These are phyloP conservation scores for Tylopilus sp. DNA, from an alignment of 768 basidiomycete genomes.

Conservation along the genomic window DNA sequence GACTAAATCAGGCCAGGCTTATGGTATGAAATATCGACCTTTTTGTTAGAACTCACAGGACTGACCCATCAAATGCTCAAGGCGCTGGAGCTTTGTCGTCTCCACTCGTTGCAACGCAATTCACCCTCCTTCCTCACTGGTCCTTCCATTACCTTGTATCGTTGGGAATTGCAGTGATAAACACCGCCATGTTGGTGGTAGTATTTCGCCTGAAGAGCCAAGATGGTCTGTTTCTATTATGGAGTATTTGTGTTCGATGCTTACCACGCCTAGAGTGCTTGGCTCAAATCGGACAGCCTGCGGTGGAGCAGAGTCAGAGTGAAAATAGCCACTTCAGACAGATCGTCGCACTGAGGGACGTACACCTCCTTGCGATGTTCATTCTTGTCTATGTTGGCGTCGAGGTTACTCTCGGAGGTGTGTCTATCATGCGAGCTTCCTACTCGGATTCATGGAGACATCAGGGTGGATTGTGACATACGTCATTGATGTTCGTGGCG, in stretches of 20 bases:
- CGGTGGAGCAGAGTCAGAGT: slow-evolving; percentile 35
- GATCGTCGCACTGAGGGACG: slow-evolving; percentile 48
- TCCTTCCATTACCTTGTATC: slow-evolving; percentile 76
- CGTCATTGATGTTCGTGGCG: slow-evolving; percentile 40
- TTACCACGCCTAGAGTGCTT: slow-evolving; percentile 45
- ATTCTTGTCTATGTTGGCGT: slow-evolving; percentile 67
- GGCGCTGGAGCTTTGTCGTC: slow-evolving; percentile 64
- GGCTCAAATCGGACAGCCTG: slow-evolving; percentile 47
- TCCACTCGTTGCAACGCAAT: slow-evolving; percentile 81
- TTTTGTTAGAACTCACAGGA: neutral
- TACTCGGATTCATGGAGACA: neutral
- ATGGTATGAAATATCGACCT: slow-evolving; percentile 27
- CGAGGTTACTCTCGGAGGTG: slow-evolving; percentile 51
- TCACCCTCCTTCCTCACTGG: slow-evolving; percentile 63
- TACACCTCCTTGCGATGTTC: slow-evolving; percentile 63
- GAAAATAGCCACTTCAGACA: slow-evolving; percentile 43
- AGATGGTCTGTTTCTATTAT: slow-evolving; percentile 47
- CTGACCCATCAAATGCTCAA: slow-evolving; percentile 25
- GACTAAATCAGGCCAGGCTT: slow-evolving; percentile 18
- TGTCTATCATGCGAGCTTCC: neutral
- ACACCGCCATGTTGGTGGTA: slow-evolving; percentile 45
- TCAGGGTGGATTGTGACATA: slow-evolving; percentile 73
- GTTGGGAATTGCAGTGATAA: slow-evolving; percentile 59
- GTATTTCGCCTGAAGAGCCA: slow-evolving; percentile 72
- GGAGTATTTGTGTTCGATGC: neutral